phyloP scores from a whole-genome alignment of 805 yeast species.

The Zygotorulaspora sp. region DNA sequence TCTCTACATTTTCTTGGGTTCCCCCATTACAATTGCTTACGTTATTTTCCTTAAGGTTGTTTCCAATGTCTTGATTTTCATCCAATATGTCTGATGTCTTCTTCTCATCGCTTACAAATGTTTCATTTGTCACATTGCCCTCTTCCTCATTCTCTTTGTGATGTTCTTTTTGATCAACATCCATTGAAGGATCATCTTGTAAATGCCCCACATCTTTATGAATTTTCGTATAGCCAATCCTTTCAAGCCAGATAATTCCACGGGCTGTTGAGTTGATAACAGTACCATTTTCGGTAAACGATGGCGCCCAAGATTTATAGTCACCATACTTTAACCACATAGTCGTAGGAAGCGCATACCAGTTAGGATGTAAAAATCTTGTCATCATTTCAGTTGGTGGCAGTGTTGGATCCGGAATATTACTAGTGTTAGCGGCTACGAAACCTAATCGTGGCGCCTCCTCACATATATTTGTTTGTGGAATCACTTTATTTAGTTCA shows the following conservation, averaged over 20 bases:
- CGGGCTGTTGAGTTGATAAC: constrained; percentile 49
- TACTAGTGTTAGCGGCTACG: constrained; percentile 43
- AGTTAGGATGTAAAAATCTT: constrained; percentile 55
- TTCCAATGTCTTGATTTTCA: background rate
- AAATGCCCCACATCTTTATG: constrained; percentile 6
- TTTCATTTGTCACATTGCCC: constrained; percentile 6
- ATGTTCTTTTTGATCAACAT: constrained; percentile 13
- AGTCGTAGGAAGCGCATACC: constrained; percentile 61
- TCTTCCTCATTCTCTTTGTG: constrained; percentile 7
- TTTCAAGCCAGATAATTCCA: constrained; percentile 51
- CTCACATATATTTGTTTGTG: constrained; percentile 38
- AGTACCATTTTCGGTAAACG: constrained; percentile 54
- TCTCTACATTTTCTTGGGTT: background rate
- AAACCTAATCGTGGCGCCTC: constrained; percentile 43
- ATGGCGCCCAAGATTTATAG: constrained; percentile 59
- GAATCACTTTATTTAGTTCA: constrained; percentile 61
- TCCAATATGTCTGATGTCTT: background rate
- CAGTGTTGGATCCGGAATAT: constrained; percentile 46
- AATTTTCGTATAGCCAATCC: constrained; percentile 44
- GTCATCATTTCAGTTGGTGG: constrained; percentile 52
- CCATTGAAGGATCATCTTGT: constrained; percentile 3
- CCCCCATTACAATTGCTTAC: background rate
- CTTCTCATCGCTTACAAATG: constrained; percentile 6
- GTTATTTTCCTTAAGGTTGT: constrained; percentile 9
- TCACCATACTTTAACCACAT: constrained; percentile 57